Evolutionary conservation across 176 grass and related monocot species (phyloP).

Genomic region (Zoysia japonica): DNA sequence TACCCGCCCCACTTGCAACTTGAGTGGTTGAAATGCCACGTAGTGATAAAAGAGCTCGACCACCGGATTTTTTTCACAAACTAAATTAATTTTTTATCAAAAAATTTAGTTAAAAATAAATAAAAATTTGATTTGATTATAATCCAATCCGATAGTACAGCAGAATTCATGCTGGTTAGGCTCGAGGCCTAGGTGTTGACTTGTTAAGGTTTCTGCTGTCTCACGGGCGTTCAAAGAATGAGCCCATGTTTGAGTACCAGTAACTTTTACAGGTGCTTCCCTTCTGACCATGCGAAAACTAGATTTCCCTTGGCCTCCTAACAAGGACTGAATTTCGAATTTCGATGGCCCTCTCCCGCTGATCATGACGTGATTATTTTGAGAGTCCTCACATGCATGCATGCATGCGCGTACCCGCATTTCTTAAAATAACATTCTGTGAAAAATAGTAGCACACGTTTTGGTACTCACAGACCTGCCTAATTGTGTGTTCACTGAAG

Average conservation of each 20-base stretch:
- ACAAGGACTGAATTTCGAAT: neutral
- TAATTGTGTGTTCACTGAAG: neutral
- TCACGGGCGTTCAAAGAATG: conserved; percentile 10
- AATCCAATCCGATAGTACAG: no score
- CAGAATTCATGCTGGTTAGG: no score
- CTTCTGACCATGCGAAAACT: conserved; percentile 10
- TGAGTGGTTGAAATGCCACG: no score
- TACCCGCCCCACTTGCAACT: no score
- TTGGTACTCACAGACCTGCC: no score
- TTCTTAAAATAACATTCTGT: neutral
- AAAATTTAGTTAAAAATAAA: no score
- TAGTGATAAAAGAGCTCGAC: no score
- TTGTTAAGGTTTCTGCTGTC: neutral
- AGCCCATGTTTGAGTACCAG: neutral
- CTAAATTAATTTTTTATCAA: no score
- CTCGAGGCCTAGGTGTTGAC: neutral
- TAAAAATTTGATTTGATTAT: no score
- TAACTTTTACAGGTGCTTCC: neutral
- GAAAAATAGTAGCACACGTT: neutral
- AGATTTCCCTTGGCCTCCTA: neutral
- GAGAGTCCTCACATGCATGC: neutral
- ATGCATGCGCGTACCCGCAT: neutral
- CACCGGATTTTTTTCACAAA: no score
- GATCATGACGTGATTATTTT: neutral
- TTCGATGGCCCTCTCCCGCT: neutral